Base-by-base conservation (phyloP, 2,329 filamentous ascomycete genomes). In the Coniochaeta hoffmannii region DNA sequence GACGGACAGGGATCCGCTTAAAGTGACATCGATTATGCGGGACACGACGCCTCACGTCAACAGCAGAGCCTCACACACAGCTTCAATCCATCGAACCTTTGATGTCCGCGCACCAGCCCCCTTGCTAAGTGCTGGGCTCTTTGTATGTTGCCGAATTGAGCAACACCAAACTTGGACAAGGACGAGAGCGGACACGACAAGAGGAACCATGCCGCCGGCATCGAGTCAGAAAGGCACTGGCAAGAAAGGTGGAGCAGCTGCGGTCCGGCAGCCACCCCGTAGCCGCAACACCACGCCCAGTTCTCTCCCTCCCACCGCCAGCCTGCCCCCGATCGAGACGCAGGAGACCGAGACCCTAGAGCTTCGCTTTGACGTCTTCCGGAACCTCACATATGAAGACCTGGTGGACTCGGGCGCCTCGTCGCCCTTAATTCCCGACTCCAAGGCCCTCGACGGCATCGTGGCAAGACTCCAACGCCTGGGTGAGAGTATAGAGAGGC, bases 271-370 rank as follows among this genome's bases (percentile, higher is more conserved):
- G 62, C 87, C 86, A 62, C 83, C 85, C 62, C 78, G 83, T 59
- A 91, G 87, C 67, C 86, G 89, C 66, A 92, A 91, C 70, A 89
- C 87, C 34, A 93, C 89, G 15, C 89, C 89, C 34, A 80, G 82
- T 65, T 79, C 82, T 32, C 71, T 68, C 61, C 69, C 69, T 64
- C 73, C 69, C 62, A 77, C 68, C 66, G 79, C 74, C 65, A 78
- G 63, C 69, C 76, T 83, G 36, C 81, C 81, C 2, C 75, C 78
- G 5, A 75, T 80, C 63, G 76, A 82, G 55, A 72, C 74, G 55
- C 75, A 80, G 64, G 78, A 82, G 57, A 82, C 85, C 22, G 80
- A 87, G 55, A 88, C 86, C 66, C 80, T 91, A 53, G 81, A 86
- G 56, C 81, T 88, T 22, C 77, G 74, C 63, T 81, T 80, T 62